Evolutionary conservation across 805 yeast genomes (phyloP), one percentile per base, ranked within the genome.

Genomic region (Clavispora phyllophila): DNA sequence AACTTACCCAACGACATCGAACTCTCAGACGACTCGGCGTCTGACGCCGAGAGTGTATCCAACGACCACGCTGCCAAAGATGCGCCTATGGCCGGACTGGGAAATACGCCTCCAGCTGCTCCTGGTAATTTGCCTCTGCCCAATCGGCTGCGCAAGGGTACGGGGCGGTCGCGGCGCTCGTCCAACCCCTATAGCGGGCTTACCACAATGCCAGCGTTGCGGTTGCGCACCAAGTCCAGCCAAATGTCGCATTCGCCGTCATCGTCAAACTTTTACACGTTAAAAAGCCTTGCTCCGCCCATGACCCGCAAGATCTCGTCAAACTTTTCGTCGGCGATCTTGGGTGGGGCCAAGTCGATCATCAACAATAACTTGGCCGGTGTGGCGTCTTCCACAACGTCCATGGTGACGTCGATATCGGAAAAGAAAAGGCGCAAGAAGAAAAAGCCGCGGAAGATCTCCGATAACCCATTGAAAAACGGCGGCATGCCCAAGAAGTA

Each of bases 401-500:
- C 72, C 1, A 56, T 60, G 7, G 49, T 54, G 5, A 44, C 36
- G 4, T 37, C 49, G 9, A 47, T 55, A 5, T 43, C 44, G 4
- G 55, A 44, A 31, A 44, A 40, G 40, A 43, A 33, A 15, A 57
- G 50, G 31, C 55, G 51, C 44, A 60, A 53, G 49, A 60, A 53
- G 44, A 63, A 53, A 46, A 59, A 56, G 40, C 63, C 63, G 2
- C 60, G 57, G 34, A 51, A 56, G 25, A 47, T 61, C 6, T 63
- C 68, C 2, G 66, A 68, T 36, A 70, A 70, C 40, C 76, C 76
- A 1, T 60, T 70, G 43, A 70, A 70, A 45, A 62, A 57, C 33
- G 76, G 76, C 31, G 81, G 84, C 1, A 71, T 83, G 4, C 81
- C 84, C 2, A 76, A 78, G 45, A 91, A 88, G 57, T 91, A 88